These are phyloP conservation scores for Butyriboletus pseudospeciosus DNA, from an alignment of 1,284 basidiomycete species.

Conservation along the genomic window DNA sequence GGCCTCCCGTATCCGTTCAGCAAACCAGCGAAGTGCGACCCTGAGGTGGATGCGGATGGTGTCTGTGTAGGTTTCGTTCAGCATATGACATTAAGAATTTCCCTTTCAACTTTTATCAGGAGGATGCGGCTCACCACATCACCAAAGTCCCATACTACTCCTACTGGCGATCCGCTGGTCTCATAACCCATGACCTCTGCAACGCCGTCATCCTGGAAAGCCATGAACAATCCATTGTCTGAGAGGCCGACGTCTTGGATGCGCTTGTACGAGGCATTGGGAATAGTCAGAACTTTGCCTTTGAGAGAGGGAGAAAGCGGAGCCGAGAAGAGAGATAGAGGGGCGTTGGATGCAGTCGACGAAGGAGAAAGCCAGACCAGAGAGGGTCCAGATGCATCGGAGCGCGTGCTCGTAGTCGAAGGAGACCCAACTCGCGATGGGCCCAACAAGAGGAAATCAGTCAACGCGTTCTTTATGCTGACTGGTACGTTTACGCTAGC, in stretches of 20 bases:
- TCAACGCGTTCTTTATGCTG: slow-evolving; percentile 43
- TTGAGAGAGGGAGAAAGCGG: slow-evolving; percentile 53
- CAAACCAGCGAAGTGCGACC: slow-evolving; percentile 59
- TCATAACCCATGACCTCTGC: slow-evolving; percentile 51
- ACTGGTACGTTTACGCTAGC: slow-evolving; percentile 55
- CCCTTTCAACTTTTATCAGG: not conserved
- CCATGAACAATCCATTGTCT: slow-evolving; percentile 49
- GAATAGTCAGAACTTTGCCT: slow-evolving; percentile 41
- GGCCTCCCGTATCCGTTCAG: slow-evolving; percentile 53
- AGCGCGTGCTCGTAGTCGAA: slow-evolving; percentile 11
- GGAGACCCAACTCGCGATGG: slow-evolving; percentile 37
- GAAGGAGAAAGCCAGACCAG: slow-evolving; percentile 65
- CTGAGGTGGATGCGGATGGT: slow-evolving; percentile 38
- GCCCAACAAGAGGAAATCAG: slow-evolving; percentile 35
- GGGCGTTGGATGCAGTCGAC: slow-evolving; percentile 8
- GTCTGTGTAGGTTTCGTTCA: slow-evolving; percentile 28
- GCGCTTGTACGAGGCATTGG: slow-evolving; percentile 42
- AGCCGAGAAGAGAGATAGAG: slow-evolving; percentile 47
- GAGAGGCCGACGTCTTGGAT: slow-evolving; percentile 56
- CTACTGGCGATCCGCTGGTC: slow-evolving; percentile 38
- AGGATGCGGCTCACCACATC: slow-evolving; percentile 44
- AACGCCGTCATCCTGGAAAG: slow-evolving; percentile 49
- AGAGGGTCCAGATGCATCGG: slow-evolving; percentile 30
- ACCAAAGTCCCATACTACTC: slow-evolving; percentile 54
- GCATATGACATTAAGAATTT: not conserved